Base-by-base conservation (phyloP, 306 rosid species). In the Geum urbanum region DNA sequence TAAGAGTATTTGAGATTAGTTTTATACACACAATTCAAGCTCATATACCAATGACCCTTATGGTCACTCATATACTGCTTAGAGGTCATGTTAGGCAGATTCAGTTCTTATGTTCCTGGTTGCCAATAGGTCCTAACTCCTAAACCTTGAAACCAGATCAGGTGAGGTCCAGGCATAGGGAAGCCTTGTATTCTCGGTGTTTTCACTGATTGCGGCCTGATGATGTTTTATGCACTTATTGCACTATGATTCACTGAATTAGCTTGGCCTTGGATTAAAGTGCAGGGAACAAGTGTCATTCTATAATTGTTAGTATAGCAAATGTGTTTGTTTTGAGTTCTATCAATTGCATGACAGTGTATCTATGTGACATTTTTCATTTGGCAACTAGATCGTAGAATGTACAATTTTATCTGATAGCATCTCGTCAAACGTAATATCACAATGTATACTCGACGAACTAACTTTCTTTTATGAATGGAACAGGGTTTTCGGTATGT, bases 401-500 rank as follows among this genome's bases (percentile, higher is more conserved):
- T 64, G 24, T 22, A 7, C 15, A 44, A 8, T 16, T 5, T 22
- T 9, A 41, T 54, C 7, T 32, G 4, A 39, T 68, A 63, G 58
- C 63, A 48, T 49, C 50, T 52, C 66, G 61, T 46, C n/a, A 54
- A 54, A 52, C 16, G 46, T 68, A 49, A 56, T 14, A 70, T 46
- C 56, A 70, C 72, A 32, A 76, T 68, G 2, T 39, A 48, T 64
- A 52, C 6, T 20, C 22, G 63, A 56, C 24, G 16, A 40, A n/a
- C 22, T 1, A 19, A 27, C 7, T 52, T 27, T 18, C 9, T 67
- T 32, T 68, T 56, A 61, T 46, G 55, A 40, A 37, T 67, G 75
- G 63, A 39, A 73, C 85, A 88, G 97, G 97, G 96, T 51, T 91
- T 94, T 72, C 90, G 91, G 56, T 88, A 91, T 56, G 95, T 94